Evolutionary conservation across 2,329 filamentous ascomycete species (phyloP).

Genomic region (Juglanconis oblonga): DNA sequence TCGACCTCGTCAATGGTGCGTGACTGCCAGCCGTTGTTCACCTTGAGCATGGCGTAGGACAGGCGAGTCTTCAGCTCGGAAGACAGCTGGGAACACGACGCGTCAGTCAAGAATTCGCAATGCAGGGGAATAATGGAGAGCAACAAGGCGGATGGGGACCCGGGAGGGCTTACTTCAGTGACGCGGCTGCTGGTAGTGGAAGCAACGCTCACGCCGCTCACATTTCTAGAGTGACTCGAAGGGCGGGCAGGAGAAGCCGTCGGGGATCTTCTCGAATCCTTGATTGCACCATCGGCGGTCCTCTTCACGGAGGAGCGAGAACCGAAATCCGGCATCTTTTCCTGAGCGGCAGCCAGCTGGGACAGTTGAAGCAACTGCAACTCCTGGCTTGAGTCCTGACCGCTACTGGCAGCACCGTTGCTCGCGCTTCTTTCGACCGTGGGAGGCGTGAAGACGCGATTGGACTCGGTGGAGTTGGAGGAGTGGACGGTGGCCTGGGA

Average conservation of each 20-base stretch:
- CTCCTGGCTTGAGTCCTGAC: constrained; percentile 47
- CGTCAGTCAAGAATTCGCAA: constrained; percentile 20
- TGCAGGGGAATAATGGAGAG: neutral
- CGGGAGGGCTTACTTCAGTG: constrained; percentile 64
- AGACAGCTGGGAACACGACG: constrained; percentile 54
- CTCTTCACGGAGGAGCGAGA: constrained; percentile 58
- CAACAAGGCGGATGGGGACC: neutral
- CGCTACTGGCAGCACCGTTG: constrained; percentile 36
- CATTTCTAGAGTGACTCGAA: constrained; percentile 65
- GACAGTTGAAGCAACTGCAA: constrained; percentile 58
- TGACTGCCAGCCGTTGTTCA: constrained; percentile 84
- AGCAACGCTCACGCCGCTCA: constrained; percentile 62
- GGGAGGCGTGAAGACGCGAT: constrained; percentile 42
- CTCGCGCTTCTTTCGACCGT: constrained; percentile 26
- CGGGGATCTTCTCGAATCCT: constrained; percentile 42
- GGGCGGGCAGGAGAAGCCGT: constrained; percentile 45
- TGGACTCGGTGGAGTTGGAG: constrained; percentile 34
- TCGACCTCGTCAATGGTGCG: constrained; percentile 77
- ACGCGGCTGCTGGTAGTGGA: constrained; percentile 67
- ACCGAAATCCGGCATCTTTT: constrained; percentile 36
- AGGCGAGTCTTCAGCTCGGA: constrained; percentile 78
- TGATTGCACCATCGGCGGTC: constrained; percentile 73
- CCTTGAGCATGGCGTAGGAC: constrained; percentile 91
- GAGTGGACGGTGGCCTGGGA: constrained; percentile 43
- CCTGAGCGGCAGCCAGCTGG: constrained; percentile 52